A percentile compares a stretch with the other conserved stretches of the same genome.
These are phyloP conservation scores for Paecilomyces sp. DNA, from an alignment of 2,329 filamentous ascomycete species.

Conservation along the genomic window DNA sequence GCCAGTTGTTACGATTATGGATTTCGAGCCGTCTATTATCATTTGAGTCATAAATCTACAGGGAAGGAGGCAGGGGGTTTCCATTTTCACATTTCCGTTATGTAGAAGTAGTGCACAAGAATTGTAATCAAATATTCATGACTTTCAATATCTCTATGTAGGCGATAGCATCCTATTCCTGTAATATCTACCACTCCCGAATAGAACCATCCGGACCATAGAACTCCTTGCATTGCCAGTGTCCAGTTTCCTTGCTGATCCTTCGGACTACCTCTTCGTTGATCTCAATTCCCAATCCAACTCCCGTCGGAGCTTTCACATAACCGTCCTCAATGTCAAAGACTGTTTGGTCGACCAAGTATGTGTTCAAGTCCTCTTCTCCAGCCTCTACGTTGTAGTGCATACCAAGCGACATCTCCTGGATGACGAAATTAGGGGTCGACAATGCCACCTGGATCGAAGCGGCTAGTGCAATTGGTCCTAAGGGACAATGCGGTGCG, in stretches of 20 bases:
- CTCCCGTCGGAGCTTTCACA: constrained; percentile 53
- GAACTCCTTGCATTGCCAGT: constrained; percentile 63
- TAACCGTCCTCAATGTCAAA: constrained; percentile 63
- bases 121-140: no score
- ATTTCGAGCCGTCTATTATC: no score
- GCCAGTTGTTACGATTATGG: no score
- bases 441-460: constrained; percentile 59
- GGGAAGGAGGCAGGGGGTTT: no score
- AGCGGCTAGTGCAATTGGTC: constrained; percentile 66
- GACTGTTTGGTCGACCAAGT: constrained; percentile 57
- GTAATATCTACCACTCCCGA: constrained; percentile 55
- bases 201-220: constrained; percentile 60
- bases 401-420: constrained; percentile 73
- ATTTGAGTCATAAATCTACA: no score
- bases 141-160: no score
- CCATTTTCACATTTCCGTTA: no score
- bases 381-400: constrained; percentile 64
- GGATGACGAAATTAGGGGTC: constrained; percentile 61
- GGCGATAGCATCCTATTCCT: no score
- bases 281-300: constrained; percentile 62
- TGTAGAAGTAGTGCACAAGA: no score
- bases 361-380: constrained; percentile 57
- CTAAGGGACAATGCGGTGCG: constrained; percentile 67
- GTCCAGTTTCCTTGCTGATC: constrained; percentile 49
- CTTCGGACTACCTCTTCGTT: constrained; percentile 62